Conservation (phyloP, 2,329 filamentous ascomycete species). For the Kalaharituber pfeilii region DNA sequence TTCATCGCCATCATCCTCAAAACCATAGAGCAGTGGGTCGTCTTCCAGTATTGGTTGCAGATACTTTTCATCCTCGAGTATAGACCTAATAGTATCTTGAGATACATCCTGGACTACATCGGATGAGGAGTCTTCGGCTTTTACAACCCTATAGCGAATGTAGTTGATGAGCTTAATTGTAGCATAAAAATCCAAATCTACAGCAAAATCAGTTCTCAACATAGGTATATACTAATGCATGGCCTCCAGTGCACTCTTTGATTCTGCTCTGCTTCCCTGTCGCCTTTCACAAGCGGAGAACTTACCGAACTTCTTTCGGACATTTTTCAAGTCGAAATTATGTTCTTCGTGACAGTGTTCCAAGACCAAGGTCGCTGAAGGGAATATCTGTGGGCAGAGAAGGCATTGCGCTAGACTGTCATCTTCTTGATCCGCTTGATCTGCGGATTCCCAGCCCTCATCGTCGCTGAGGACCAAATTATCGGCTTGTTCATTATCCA, state of each 20-base stretch:
- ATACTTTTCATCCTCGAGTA: slow-evolving; percentile 62
- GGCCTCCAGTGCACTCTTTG: neutral
- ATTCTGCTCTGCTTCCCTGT: no score
- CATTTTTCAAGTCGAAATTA: slow-evolving; percentile 28
- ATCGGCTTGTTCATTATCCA: neutral
- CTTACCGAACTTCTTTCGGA: slow-evolving; percentile 27
- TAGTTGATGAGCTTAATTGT: slow-evolving; percentile 35
- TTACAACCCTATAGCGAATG: slow-evolving; percentile 28
- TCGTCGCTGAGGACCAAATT: neutral
- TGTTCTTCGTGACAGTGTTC: slow-evolving; percentile 27
- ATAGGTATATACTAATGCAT: slow-evolving; percentile 3
- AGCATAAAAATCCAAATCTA: slow-evolving; percentile 29
- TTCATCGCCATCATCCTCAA: slow-evolving; percentile 49
- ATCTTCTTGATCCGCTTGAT: slow-evolving; percentile 26
- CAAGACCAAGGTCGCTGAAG: slow-evolving; percentile 25
- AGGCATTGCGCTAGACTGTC: slow-evolving; percentile 28
- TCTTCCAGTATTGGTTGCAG: slow-evolving; percentile 74
- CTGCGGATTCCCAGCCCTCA: slow-evolving; percentile 27
- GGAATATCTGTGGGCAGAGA: slow-evolving; percentile 27
- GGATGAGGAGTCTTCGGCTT: slow-evolving; percentile 12
- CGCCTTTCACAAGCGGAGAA: no score
- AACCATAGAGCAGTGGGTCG: slow-evolving; percentile 69
- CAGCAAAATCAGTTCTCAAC: neutral
- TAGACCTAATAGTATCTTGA: slow-evolving; percentile 40
- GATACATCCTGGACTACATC: slow-evolving; percentile 31